Base-by-base conservation (phyloP, 164 flowering plant genomes). In the Vitis riparia region DNA sequence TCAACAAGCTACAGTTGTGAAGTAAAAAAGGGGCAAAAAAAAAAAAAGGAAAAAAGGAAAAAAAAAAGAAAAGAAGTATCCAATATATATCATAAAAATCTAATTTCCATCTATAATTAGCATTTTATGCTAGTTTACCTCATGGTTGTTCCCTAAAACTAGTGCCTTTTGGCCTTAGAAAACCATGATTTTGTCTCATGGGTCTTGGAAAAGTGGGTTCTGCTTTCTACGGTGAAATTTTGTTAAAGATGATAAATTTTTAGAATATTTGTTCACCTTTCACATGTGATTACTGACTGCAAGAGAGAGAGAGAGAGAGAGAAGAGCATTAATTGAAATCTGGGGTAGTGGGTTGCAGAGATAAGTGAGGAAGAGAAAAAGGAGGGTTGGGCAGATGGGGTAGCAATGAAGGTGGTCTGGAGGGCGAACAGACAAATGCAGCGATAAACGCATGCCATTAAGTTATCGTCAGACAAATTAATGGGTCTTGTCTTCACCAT, bases 371-470 rank as follows among this genome's bases (percentile, higher is more conserved):
- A 23, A 65, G 65, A 70, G 72, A 73, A 61, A 53, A 17, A 29
- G 37, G 37, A 60, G 55, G 60, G 44, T 37, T 37, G 68, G 73
- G 69, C n/a, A 59, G 72, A 65, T 63, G 59, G 75, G 81, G 27
- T 66, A 78, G 81, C 84, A 83, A 77, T 80, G 76, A 81, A 85
- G 76, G 84, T 68, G 51, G 75, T 53, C 59, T 37, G 66, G 73
- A 77, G 51, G 66, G 56, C 32, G 79, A 81, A 68, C 76, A 83
- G 87, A 81, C 84, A 77, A 77, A 68, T 79, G 89, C 83, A 83
- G 87, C 71, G 86, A 87, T 82, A 75, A 84, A 78, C 76, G 74
- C 82, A 75, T 76, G 76, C 68, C 77, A 70, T 83, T 83, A 81
- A 82, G 68, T 77, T 78, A 70, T 66, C 73, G 74, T 78, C 84